A percentile compares a stretch with the other conserved stretches of the same genome.
Evolutionary conservation across 371 early-diverging fungal species (phyloP).

Genomic region (Mortierella sp.): DNA sequence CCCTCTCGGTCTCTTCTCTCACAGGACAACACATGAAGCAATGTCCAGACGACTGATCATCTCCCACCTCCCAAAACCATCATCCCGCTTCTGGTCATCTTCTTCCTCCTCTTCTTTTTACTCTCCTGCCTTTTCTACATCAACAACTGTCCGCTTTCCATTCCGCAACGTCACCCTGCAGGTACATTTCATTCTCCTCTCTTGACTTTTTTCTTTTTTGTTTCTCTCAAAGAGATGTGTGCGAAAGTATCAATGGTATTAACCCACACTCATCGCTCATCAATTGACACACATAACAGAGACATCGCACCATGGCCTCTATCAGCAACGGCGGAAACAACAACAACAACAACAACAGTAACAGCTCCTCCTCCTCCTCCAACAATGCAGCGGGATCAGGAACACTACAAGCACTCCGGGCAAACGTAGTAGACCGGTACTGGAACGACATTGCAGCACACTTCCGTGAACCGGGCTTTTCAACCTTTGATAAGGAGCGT

Average conservation of each 20-base stretch:
- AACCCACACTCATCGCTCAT: neutral
- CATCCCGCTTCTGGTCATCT: slow-evolving; percentile 18
- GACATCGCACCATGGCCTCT: slow-evolving; percentile 24
- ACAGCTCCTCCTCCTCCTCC: slow-evolving; percentile 5
- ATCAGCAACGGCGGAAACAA: slow-evolving; percentile 2
- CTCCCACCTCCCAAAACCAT: slow-evolving; percentile 15
- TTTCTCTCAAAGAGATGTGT: neutral
- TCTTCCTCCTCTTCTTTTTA: neutral
- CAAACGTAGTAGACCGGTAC: slow-evolving; percentile 60
- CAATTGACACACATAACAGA: neutral
- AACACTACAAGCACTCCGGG: slow-evolving; percentile 39
- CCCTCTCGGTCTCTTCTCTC: neutral
- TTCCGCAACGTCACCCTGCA: slow-evolving; percentile 4
- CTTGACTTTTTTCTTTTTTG: too few relatives aligned
- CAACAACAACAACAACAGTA: neutral
- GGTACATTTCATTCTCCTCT: neutral
- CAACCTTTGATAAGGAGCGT: slow-evolving; percentile 44
- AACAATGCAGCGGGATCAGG: slow-evolving; percentile 22
- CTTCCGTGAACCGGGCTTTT: slow-evolving; percentile 62
- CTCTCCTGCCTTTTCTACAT: neutral
- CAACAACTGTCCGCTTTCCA: neutral
- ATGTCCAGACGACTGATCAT: slow-evolving; percentile 29
- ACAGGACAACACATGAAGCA: neutral
- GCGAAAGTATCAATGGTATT: neutral
- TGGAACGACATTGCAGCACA: slow-evolving; percentile 67